Percentiles rank a stretch among this genome's conserved stretches.
These are phyloP conservation scores for Penicillium macrosclerotiorum DNA, from an alignment of 495 filamentous ascomycete genomes.

Conservation along the genomic window DNA sequence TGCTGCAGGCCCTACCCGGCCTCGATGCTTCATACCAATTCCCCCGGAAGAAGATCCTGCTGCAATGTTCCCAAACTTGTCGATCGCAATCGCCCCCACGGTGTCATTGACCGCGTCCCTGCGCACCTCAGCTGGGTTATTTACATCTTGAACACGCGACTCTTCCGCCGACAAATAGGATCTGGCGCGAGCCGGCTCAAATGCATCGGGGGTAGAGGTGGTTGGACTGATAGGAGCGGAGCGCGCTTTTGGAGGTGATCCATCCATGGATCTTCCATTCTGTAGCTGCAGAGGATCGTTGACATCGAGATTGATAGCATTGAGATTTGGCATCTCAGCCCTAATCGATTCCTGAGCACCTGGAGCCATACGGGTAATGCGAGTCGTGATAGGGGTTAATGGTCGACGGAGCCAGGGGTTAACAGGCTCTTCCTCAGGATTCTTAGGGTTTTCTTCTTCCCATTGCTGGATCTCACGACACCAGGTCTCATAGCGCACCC, in stretches of 20 bases:
- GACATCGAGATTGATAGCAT: neutral
- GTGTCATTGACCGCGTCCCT: slow-evolving; percentile 77
- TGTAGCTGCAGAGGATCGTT: neutral
- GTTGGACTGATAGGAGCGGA: neutral
- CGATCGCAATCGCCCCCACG: slow-evolving; percentile 91
- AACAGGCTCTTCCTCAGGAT: neutral
- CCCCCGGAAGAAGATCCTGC: slow-evolving; percentile 98
- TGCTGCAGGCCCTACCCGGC: slow-evolving; percentile 87
- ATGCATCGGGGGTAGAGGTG: neutral
- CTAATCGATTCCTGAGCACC: neutral
- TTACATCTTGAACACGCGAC: neutral
- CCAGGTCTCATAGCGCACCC: slow-evolving; percentile 75
- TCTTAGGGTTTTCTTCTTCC: slow-evolving; percentile 10
- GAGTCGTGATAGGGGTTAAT: neutral
- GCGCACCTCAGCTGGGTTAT: neutral
- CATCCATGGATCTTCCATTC: neutral
- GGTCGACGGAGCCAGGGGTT: slow-evolving; percentile 8
- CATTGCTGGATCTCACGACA: slow-evolving; percentile 63
- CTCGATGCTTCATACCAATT: slow-evolving; percentile 95
- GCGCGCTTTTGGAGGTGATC: neutral
- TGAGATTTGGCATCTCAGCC: neutral
- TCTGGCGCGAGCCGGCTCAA: too few species aligned
- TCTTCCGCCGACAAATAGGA: too few species aligned
- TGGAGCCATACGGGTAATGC: neutral
- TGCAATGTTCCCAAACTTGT: slow-evolving; percentile 80